phyloP scores from a whole-genome alignment of 208 protist species.

The Wallacemonas sp. region DNA sequence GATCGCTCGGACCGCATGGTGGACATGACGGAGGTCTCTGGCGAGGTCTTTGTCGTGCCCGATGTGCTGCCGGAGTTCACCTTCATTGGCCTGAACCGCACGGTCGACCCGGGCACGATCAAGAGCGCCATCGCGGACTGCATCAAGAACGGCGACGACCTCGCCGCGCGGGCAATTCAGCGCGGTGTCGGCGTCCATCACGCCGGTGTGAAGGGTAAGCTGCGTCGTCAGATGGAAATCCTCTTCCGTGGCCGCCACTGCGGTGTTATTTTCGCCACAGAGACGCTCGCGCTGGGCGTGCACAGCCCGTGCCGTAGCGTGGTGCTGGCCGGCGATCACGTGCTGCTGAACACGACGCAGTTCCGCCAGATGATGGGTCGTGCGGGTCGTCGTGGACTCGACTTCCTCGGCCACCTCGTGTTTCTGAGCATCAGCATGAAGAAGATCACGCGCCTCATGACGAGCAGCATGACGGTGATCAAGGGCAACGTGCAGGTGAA shows the following conservation, averaged over 20 bases:
- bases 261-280: constrained; percentile 93
- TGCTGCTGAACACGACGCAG: constrained; percentile 91
- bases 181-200: constrained; percentile 94
- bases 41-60: constrained; percentile 70
- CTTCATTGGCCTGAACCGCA: constrained; percentile 70
- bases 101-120: constrained; percentile 44
- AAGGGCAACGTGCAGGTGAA: constrained; percentile 92
- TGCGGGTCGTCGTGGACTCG: constrained; percentile 95
- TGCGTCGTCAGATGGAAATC: constrained; percentile 89
- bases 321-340: constrained; percentile 91
- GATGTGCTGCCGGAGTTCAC: constrained; percentile 90
- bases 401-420: constrained; percentile 93
- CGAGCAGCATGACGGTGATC: constrained; percentile 89
- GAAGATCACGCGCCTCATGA: constrained; percentile 92
- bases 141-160: constrained; percentile 65
- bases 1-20: constrained; percentile 51
- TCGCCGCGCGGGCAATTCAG: constrained; percentile 72
- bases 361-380: constrained; percentile 97
- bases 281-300: constrained; percentile 95
- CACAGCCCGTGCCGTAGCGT: constrained; percentile 96
- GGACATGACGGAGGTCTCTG: constrained; percentile 44
- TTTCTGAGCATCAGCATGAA: constrained; percentile 91
- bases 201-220: constrained; percentile 84
- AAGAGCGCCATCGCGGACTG: constrained; percentile 60
- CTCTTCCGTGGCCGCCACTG: constrained; percentile 92